Conservation (phyloP, 23 red algal species). For the Cyanidium caldarium region DNA sequence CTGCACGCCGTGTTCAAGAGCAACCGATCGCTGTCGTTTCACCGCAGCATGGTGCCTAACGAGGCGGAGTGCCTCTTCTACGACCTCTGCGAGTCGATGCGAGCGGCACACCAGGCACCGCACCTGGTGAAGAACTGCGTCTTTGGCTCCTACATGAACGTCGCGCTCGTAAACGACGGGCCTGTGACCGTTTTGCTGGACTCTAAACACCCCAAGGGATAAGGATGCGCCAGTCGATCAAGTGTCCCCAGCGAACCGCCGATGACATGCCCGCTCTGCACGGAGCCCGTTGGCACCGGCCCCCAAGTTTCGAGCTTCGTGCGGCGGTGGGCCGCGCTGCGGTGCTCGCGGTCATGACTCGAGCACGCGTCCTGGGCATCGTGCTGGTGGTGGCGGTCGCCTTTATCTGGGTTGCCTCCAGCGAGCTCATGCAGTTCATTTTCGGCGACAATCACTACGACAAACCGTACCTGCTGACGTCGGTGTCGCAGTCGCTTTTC, state of each 20-base stretch:
- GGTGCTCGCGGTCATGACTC: background rate
- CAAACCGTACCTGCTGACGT: conserved; percentile 68
- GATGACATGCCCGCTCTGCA: no score
- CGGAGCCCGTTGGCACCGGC: no score
- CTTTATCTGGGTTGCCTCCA: conserved; percentile 59
- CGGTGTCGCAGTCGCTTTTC: conserved; percentile 57
- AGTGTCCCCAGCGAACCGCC: no score
- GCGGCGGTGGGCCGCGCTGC: no score
- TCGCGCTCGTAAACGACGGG: conserved; percentile 24
- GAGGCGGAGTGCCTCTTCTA: conserved; percentile 16
- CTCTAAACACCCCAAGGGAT: conserved; percentile 21
- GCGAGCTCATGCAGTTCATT: conserved; percentile 60
- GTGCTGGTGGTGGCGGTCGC: conserved; percentile 46
- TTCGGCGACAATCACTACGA: conserved; percentile 8
- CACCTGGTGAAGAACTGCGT: conserved; percentile 17
- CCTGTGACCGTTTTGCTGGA: conserved; percentile 31
- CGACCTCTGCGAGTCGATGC: background rate
- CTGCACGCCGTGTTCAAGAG: conserved; percentile 30
- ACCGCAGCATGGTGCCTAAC: conserved; percentile 13
- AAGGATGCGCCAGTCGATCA: background rate
- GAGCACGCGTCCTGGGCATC: conserved; percentile 28
- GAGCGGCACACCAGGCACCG: background rate
- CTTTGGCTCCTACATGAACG: conserved; percentile 45
- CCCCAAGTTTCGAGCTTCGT: no score
- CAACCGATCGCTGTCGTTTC: conserved; percentile 17